Percentiles rank a stretch among this genome's conserved stretches.
These are phyloP conservation scores for Fusarium torreyae DNA, from an alignment of 2,329 filamentous ascomycete species.

Conservation along the genomic window DNA sequence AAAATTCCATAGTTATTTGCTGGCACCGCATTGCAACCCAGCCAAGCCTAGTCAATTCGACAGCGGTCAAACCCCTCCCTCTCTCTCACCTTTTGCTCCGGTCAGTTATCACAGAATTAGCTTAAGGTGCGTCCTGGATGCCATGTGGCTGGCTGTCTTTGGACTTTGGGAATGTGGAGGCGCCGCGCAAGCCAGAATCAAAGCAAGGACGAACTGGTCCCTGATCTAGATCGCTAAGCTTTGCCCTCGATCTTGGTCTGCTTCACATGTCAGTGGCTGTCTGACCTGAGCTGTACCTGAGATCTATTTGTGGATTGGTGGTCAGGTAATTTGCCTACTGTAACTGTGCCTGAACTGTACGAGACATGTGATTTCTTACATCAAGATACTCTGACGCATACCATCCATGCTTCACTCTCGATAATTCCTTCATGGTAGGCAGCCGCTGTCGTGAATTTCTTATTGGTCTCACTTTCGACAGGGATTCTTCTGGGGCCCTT, in stretches of 20 bases:
- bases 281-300: slow-evolving; percentile 29
- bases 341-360: slow-evolving; percentile 5
- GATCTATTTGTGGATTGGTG: slow-evolving; percentile 32
- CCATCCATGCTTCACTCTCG: slow-evolving; percentile 14
- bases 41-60: slow-evolving; percentile 14
- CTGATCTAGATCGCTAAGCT: slow-evolving; percentile 38
- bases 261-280: slow-evolving; percentile 43
- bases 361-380: slow-evolving; percentile 32
- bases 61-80: slow-evolving; percentile 17
- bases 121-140: slow-evolving; percentile 11
- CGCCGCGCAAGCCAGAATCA: slow-evolving; percentile 22
- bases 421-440: slow-evolving; percentile 11
- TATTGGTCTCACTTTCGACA: slow-evolving; percentile 5
- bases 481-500: slow-evolving; percentile 7
- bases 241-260: slow-evolving; percentile 33
- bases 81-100: slow-evolving; percentile 27
- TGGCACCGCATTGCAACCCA: slow-evolving; percentile 44
- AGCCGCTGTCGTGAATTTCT: slow-evolving; percentile 12
- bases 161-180: slow-evolving; percentile 39
- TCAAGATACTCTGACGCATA: slow-evolving; percentile 27
- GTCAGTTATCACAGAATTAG: slow-evolving; percentile 6
- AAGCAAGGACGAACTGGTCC: slow-evolving; percentile 18
- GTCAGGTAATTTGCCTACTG: slow-evolving; percentile 10
- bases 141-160: slow-evolving; percentile 43
- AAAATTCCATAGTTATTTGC: slow-evolving; percentile 11